Conservation (phyloP, 1,284 basidiomycete genomes). For the Apiotrichum gamsii region DNA sequence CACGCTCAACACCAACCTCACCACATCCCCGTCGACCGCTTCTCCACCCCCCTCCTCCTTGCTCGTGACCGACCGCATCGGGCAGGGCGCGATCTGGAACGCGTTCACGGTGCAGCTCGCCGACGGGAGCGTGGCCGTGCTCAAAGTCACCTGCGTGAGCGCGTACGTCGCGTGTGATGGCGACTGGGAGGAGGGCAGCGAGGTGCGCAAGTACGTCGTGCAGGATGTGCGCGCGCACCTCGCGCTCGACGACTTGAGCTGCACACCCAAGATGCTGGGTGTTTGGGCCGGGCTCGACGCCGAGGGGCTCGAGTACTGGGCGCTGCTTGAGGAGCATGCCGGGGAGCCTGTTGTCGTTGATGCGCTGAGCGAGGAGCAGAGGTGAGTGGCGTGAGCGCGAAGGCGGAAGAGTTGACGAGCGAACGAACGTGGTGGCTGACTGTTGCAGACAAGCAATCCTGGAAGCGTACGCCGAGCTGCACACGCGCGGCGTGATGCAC, state of each 20-base stretch:
- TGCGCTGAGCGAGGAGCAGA: not conserved
- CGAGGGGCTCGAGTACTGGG: slow-evolving; percentile 3
- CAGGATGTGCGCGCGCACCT: slow-evolving; percentile 4
- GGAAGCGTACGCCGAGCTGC: slow-evolving; percentile 1
- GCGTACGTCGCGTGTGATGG: not conserved
- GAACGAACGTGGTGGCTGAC: not conserved
- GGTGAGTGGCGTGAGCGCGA: not conserved
- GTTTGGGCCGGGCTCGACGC: slow-evolving; percentile 1
- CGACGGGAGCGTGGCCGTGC: not conserved
- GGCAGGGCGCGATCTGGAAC: slow-evolving; percentile 3
- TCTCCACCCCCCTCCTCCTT: too few species aligned
- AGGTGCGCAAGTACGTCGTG: slow-evolving; percentile 1
- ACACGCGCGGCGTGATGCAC: slow-evolving; percentile 1
- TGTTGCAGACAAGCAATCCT: slow-evolving; percentile 1
- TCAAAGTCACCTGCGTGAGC: slow-evolving; percentile 1
- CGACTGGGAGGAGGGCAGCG: not conserved
- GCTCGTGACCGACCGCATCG: slow-evolving; percentile 3
- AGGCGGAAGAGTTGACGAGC: too few species aligned
- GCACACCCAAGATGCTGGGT: not conserved
- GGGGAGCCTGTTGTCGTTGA: not conserved
- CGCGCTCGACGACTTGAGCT: not conserved
- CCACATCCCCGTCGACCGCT: not conserved
- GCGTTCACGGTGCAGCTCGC: not conserved
- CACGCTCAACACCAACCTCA: too few species aligned
- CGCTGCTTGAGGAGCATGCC: slow-evolving; percentile 1